phyloP scores from a whole-genome alignment of 2,329 filamentous ascomycete species.

The Metarhizium guizhouense region DNA sequence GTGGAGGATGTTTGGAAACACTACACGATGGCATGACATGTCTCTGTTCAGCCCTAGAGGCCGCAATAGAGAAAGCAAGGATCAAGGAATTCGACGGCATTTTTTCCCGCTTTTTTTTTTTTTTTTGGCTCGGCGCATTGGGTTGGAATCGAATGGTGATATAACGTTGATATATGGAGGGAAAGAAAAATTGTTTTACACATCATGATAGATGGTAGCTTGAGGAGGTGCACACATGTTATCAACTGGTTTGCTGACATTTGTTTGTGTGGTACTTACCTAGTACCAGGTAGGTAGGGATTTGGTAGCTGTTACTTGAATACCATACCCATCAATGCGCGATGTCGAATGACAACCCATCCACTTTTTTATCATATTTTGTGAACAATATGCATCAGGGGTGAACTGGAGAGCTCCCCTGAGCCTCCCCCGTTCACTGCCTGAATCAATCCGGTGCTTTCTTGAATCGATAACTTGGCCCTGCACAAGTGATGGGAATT shows the following conservation, averaged over 20 bases:
- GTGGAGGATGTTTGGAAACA: background rate
- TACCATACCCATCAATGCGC: background rate
- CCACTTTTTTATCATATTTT: too few relatives aligned
- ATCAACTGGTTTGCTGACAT: background rate
- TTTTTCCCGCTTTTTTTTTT: too few relatives aligned
- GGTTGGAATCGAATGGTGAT: background rate
- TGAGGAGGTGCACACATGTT: background rate
- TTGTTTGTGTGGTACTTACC: background rate
- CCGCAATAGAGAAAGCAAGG: background rate
- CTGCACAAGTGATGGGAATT: too few relatives aligned
- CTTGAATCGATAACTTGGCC: too few relatives aligned
- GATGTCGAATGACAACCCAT: background rate
- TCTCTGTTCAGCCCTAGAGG: background rate
- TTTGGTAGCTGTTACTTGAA: background rate
- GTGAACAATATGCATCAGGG: too few relatives aligned
- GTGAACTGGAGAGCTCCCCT: too few relatives aligned
- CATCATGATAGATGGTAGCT: background rate
- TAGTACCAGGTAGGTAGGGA: background rate
- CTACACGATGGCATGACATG: background rate
- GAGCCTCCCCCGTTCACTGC: too few relatives aligned
- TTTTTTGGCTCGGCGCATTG: background rate
- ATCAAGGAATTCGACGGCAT: background rate
- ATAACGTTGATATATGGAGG: background rate
- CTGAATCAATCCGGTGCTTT: too few relatives aligned
- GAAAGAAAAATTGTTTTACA: background rate